Evolutionary conservation across 176 grass and related monocot genomes (phyloP), one percentile per base, ranked within the genome.

Genomic region (Triticum urartu): DNA sequence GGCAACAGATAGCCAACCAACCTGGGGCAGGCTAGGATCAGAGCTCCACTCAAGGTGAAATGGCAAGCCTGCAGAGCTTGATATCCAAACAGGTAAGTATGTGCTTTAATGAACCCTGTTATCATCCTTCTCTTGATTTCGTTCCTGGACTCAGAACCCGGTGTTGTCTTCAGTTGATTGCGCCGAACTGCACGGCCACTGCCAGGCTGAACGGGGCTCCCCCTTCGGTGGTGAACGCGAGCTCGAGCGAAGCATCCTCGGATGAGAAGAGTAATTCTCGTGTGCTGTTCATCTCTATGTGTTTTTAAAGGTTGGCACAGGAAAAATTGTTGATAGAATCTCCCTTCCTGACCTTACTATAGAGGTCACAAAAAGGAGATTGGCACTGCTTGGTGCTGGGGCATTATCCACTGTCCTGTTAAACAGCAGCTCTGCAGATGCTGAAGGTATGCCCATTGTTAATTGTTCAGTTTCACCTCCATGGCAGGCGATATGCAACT

Each of bases 331-430:
- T 81, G 11, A 64, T n/a, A 58, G 72, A 69, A 50, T 4, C 32
- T 68, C 9, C 38, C 34, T 87, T 65, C 18, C 83, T 61, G 11
- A 11, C 63, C 33, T 77, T 85, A 45, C 65, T 85, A 45, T 70
- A 98, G 96, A 86, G 74, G 64, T 88, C 28, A 91, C 84, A 2
- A 92, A 85, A 25, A 93, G 96, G 79, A 90, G 85, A 78, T 84
- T 85, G 67, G 86, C 90, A 52, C 52, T 95, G 79, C 84, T 95
- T 75, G 93, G 84, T 62, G 77, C 92, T 83, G 91, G 93, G 76
- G 89, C 64, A 6, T 83, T 95, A 66, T 79, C 87, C 72, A 81
- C 89, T 82, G 26, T 82, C 60, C 72, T 95, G 11, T 77, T 84
- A 14, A 71, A 70, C 35, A 45, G 81, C 79, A 86, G 66, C 40